Base-by-base conservation (phyloP, 192 early-diverging fungal species). In the Coemansia interrupta region DNA sequence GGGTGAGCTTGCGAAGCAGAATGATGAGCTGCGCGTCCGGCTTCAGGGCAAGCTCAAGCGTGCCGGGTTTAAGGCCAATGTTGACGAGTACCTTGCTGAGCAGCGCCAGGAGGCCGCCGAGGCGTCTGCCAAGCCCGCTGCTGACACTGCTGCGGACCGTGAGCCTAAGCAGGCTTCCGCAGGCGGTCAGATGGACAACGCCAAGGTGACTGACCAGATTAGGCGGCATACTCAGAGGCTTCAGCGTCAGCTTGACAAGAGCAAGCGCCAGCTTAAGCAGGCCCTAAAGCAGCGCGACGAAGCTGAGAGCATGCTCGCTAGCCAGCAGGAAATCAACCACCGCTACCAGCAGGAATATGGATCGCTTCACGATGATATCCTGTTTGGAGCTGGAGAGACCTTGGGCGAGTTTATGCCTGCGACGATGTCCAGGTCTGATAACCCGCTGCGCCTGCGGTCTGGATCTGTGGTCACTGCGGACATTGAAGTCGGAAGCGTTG, bases 21-120 rank as follows among this genome's bases (percentile, higher is more conserved):
- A 83, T 10, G 85, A 89, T 15, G 81, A 85, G 11, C 70, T 90
- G 48, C 83, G 72, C 14, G 72, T 61, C 19, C 81, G 84, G 44
- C 70, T 84, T 3, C 77, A 61, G 51, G 80, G 80, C 51, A 66
- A 65, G 55, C 66, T 81, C 58, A 70, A 81, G 67, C 73, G 80
- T 10, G 66, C 70, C 8, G 80, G 80, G 3, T 60, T 70, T 45
- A 73, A 70, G 49, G 66, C 66, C 50, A 66, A 79, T 39, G 64
- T 79, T 17, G 76, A 79, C 58, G 76, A 79, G 63, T 79, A 73
- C 22, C 45, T 79, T 23, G 70, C 76, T 6, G 67, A 64, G 51
- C 61, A 64, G 11, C 48, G 58, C 13, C 44, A 23, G 26, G 66
- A 60, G 5, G 30, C 15, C 6, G 60, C 60, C 0, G 46, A 32